Evolutionary conservation across 345 rosid species (phyloP).

Genomic region (Cardamine resedifolia): DNA sequence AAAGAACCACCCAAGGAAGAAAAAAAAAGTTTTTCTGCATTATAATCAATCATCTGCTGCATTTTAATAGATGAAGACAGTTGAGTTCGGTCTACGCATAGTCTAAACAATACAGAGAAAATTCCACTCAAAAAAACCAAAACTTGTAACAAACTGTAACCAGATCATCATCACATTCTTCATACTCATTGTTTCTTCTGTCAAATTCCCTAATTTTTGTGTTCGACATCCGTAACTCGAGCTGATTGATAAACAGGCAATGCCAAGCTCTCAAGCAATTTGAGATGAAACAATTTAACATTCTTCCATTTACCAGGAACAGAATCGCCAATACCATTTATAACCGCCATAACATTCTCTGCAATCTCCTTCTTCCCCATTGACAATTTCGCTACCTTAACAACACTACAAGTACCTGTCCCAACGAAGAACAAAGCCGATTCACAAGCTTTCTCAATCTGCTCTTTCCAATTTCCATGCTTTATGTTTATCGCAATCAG

Average conservation of each 20-base stretch:
- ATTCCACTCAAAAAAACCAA: background rate
- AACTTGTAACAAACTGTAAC: background rate
- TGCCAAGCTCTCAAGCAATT: constrained; percentile 72
- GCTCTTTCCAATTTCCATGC: constrained; percentile 72
- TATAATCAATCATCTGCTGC: too few species aligned
- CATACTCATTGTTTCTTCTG: too few species aligned
- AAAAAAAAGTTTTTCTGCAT: too few species aligned
- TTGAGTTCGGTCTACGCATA: background rate
- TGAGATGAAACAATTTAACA: constrained; percentile 61
- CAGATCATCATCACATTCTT: constrained; percentile 2
- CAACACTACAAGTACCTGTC: constrained; percentile 66
- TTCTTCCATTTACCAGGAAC: constrained; percentile 72
- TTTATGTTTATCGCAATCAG: constrained; percentile 50
- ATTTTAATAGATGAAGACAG: too few species aligned
- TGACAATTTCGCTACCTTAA: constrained; percentile 61
- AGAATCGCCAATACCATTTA: constrained; percentile 53
- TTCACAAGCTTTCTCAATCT: constrained; percentile 53
- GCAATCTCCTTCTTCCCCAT: constrained; percentile 49
- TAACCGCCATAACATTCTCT: constrained; percentile 56
- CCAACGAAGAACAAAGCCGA: constrained; percentile 58
- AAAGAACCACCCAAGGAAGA: too few species aligned
- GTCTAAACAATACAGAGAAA: constrained; percentile 6
- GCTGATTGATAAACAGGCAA: constrained; percentile 61
- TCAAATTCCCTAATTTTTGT: too few species aligned
- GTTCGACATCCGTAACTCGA: constrained; percentile 34